Conservation (phyloP, 345 rosid species). For the Garcia nutans region DNA sequence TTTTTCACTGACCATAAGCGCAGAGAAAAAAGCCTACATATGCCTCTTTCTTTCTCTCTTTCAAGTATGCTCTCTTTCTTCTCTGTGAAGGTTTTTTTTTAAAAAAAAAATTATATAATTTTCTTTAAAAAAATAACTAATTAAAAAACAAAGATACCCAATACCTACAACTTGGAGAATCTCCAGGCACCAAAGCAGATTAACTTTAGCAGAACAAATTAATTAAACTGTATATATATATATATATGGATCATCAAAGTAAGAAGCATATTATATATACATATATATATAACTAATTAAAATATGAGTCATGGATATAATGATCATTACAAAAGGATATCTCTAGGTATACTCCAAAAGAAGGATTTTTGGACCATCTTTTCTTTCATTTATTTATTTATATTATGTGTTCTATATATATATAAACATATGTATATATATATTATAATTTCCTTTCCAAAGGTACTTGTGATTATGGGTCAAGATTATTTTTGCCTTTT, state of each 20-base stretch:
- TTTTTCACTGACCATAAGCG: constrained; percentile 33
- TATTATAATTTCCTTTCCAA: constrained; percentile 7
- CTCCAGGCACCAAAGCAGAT: constrained; percentile 36
- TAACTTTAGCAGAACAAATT: constrained; percentile 33
- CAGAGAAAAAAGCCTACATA: constrained; percentile 45
- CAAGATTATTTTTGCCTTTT: constrained; percentile 22
- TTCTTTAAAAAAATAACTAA: constrained; percentile 10
- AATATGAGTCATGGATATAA: constrained; percentile 22
- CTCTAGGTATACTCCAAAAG: constrained; percentile 42
- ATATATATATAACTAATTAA: neutral
- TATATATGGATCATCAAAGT: constrained; percentile 21
- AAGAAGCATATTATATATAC: neutral
- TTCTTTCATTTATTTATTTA: constrained; percentile 14
- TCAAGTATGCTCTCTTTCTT: constrained; percentile 27
- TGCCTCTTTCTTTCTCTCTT: constrained; percentile 9
- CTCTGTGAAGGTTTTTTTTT: constrained; percentile 31
- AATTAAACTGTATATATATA: no score
- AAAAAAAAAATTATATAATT: constrained; percentile 11
- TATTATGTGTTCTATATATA: neutral
- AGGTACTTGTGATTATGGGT: constrained; percentile 23
- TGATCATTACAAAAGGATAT: constrained; percentile 14
- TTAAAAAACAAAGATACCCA: constrained; percentile 28
- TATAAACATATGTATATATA: neutral
- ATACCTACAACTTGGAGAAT: constrained; percentile 48
- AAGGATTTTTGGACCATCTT: constrained; percentile 36